Conservation (phyloP, 73 alveolate genomes). For the Stentor coeruleus region DNA sequence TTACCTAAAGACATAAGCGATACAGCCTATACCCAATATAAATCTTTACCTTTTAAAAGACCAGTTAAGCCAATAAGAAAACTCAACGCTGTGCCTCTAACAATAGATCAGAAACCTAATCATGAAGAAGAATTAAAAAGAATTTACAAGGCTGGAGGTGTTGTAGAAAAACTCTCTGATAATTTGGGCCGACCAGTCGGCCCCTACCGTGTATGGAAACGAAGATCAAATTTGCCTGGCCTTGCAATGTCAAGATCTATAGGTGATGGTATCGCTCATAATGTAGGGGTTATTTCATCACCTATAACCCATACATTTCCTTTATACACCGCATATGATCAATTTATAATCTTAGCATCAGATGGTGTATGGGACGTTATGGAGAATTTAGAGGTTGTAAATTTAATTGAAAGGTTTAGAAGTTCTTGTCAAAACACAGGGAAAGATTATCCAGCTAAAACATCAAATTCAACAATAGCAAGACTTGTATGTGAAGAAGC, state of each 20-base stretch:
- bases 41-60: background rate
- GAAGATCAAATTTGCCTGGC: slow-evolving; percentile 39
- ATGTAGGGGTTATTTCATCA: slow-evolving; percentile 47
- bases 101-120: slow-evolving; percentile 52
- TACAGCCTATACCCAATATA: no score
- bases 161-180: slow-evolving; percentile 31
- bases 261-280: slow-evolving; percentile 46
- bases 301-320: slow-evolving; percentile 37
- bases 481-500: slow-evolving; percentile 30
- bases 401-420: background rate
- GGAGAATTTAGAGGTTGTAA: slow-evolving; percentile 22
- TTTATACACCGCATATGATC: background rate
- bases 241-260: slow-evolving; percentile 52
- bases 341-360: slow-evolving; percentile 35
- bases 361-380: slow-evolving; percentile 50
- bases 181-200: slow-evolving; percentile 41
- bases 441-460: background rate
- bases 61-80: slow-evolving; percentile 39
- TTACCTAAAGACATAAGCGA: background rate
- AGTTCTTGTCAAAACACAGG: background rate
- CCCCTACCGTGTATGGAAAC: slow-evolving; percentile 42
- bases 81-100: slow-evolving; percentile 26
- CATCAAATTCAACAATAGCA: background rate
- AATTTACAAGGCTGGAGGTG: slow-evolving; percentile 42
- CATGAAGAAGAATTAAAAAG: slow-evolving; percentile 33